Percentiles rank a stretch among this genome's conserved stretches.
These are phyloP conservation scores for Citrus cavaleriei DNA, from an alignment of 345 rosid species.

Conservation along the genomic window DNA sequence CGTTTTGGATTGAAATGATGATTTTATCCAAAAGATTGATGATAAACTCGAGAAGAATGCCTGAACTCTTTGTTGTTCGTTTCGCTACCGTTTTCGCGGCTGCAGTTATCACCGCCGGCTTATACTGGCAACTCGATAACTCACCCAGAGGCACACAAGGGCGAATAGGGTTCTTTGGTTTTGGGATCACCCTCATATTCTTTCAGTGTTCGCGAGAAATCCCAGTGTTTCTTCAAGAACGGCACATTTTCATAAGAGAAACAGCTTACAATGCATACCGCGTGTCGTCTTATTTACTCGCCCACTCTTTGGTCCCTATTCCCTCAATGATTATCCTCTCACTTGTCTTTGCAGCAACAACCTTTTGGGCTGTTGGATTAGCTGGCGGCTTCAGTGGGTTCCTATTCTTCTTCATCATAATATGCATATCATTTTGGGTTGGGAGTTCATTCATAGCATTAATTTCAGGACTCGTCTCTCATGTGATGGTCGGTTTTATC, in stretches of 20 bases:
- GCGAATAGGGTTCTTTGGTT: slow-evolving; percentile 80
- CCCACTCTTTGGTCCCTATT: slow-evolving; percentile 65
- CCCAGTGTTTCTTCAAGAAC: slow-evolving; percentile 83
- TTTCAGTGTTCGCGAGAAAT: slow-evolving; percentile 89
- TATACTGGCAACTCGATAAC: slow-evolving; percentile 68
- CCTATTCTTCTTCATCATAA: slow-evolving; percentile 59
- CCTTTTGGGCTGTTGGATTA: slow-evolving; percentile 78
- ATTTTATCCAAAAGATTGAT: slow-evolving; percentile 66
- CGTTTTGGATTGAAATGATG: slow-evolving; percentile 69
- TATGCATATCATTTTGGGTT: slow-evolving; percentile 80
- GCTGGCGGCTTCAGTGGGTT: slow-evolving; percentile 64
- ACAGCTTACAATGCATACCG: slow-evolving; percentile 91
- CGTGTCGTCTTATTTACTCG: slow-evolving; percentile 78
- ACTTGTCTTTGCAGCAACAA: slow-evolving; percentile 55
- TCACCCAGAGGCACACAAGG: slow-evolving; percentile 85
- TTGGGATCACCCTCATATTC: slow-evolving; percentile 88
- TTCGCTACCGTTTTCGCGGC: slow-evolving; percentile 68
- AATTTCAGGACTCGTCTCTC: slow-evolving; percentile 73
- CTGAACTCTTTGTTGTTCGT: slow-evolving; percentile 73
- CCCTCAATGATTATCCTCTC: slow-evolving; percentile 69
- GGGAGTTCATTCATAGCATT: slow-evolving; percentile 91
- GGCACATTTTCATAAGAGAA: slow-evolving; percentile 93
- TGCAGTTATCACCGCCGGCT: slow-evolving; percentile 74
- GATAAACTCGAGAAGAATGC: slow-evolving; percentile 69
- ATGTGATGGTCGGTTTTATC: slow-evolving; percentile 80